Base-by-base conservation (phyloP, 345 rosid species). In the Luvunga scandens region DNA sequence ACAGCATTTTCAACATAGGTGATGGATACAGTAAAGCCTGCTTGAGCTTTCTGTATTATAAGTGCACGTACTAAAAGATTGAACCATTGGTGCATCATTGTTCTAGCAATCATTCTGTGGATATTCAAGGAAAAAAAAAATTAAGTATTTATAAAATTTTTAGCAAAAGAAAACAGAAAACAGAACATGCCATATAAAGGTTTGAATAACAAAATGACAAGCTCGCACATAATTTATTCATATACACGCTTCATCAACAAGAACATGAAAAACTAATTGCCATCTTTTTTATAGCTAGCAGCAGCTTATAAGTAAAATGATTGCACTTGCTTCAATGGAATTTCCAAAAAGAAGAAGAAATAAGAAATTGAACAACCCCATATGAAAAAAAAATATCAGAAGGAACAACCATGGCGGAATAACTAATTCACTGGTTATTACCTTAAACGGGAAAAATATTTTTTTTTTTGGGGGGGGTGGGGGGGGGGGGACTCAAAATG, bases 1-100 rank as follows among this genome's bases (percentile, higher is more conserved):
- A 90, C 92, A 30, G 94, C 99, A 82, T 78, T 88, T 34, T 72
- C 72, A 53, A 93, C 89, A 76, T 76, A 86, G 34, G 96, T 91
- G 69, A 92, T 95, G 67, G 70, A 78, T 7, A 88, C 93, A 71
- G 77, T 79, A 63, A 80, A 74, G 42, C 90, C 92, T 12, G 50
- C 50, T 63, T 92, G 81, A 34, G 88, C 76, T 76, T 69, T 85
- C 74, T 84, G 72, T 74, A 88, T 53, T 36, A 84, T 42, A 75
- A 92, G 57, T 62, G 84, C 79, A 80, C 79, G 85, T 34, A 82
- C 79, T 60, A 87, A 67, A 75, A 85, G 78, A 75, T 78, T 76
- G 60, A 85, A 78, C 85, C 92, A 90, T 75, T 71, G 85, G 71
- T 85, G 75, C 61, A 84, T 45, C 50, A 4, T 83, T 77, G 83